Evolutionary conservation across 768 basidiomycete genomes (phyloP).

Genomic region (Termitomyces sp.): DNA sequence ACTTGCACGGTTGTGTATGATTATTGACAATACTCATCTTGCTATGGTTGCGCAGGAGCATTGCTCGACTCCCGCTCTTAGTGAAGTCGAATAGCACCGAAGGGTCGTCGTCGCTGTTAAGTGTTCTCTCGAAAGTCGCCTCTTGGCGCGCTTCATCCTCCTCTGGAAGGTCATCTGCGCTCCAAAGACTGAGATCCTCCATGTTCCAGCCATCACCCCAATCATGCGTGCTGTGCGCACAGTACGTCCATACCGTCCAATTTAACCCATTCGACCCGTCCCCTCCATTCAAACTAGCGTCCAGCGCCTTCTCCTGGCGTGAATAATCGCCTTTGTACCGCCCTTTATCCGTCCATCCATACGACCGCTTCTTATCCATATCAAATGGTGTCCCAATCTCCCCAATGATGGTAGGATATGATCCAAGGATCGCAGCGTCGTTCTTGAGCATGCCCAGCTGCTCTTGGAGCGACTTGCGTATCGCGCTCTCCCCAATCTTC

Average conservation of each 20-base stretch:
- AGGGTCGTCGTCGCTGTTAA: conserved; percentile 12
- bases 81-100: conserved; percentile 13
- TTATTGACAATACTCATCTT: not conserved
- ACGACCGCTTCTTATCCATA: conserved; percentile 83
- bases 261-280: conserved; percentile 74
- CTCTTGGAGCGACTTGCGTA: conserved; percentile 73
- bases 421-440: conserved; percentile 62
- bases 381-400: conserved; percentile 96
- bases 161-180: conserved; percentile 55
- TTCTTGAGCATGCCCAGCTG: conserved; percentile 76
- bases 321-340: conserved; percentile 71
- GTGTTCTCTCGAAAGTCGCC: conserved; percentile 2
- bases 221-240: conserved; percentile 71
- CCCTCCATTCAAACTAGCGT: conserved; percentile 72
- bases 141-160: conserved; percentile 12
- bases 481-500: conserved; percentile 76
- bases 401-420: conserved; percentile 87
- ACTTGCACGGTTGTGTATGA: not conserved
- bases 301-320: conserved; percentile 77
- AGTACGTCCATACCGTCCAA: conserved; percentile 89
- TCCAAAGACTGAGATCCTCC: conserved; percentile 92
- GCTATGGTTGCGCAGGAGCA: conserved; percentile 27
- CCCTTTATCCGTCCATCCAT: conserved; percentile 70
- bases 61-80: conserved; percentile 31
- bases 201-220: conserved; percentile 98